These are phyloP conservation scores for Sporothrix luriei DNA, from an alignment of 2,329 filamentous ascomycete species.

Conservation along the genomic window DNA sequence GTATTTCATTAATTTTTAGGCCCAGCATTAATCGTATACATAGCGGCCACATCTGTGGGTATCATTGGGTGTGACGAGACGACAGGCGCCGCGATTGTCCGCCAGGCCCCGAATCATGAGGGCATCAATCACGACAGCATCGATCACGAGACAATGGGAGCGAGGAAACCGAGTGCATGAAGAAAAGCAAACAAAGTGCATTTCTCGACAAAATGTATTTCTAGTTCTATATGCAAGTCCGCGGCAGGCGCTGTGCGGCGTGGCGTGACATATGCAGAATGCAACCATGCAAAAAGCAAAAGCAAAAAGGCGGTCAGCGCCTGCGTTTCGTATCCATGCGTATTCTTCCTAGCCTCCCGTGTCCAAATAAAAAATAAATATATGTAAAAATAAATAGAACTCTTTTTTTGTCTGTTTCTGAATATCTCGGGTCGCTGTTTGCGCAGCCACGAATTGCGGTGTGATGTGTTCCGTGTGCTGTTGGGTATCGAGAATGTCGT, in stretches of 20 bases:
- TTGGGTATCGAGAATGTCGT: constrained; percentile 3
- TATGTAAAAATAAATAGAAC: neutral
- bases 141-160: neutral
- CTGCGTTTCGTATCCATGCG: neutral
- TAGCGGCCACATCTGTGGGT: neutral
- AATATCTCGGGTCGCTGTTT: neutral
- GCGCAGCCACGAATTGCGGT: neutral
- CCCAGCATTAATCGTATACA: neutral
- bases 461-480: neutral
- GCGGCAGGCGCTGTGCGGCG: neutral
- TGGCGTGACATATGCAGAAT: constrained; percentile 1
- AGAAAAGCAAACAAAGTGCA: neutral
- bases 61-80: neutral
- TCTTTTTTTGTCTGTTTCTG: constrained; percentile 13
- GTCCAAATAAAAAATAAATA: neutral
- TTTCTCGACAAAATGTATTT: neutral
- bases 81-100: neutral
- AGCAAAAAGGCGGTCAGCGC: constrained; percentile 22
- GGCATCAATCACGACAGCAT: neutral
- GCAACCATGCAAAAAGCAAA: neutral
- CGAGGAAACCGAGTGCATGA: neutral
- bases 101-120: neutral
- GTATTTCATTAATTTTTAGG: too few species aligned
- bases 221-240: constrained; percentile 17
- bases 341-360: neutral